A percentile compares a stretch with the other conserved stretches of the same genome.
Conservation (phyloP, 2,329 filamentous ascomycete species). For the Epichloe gansuensis region DNA sequence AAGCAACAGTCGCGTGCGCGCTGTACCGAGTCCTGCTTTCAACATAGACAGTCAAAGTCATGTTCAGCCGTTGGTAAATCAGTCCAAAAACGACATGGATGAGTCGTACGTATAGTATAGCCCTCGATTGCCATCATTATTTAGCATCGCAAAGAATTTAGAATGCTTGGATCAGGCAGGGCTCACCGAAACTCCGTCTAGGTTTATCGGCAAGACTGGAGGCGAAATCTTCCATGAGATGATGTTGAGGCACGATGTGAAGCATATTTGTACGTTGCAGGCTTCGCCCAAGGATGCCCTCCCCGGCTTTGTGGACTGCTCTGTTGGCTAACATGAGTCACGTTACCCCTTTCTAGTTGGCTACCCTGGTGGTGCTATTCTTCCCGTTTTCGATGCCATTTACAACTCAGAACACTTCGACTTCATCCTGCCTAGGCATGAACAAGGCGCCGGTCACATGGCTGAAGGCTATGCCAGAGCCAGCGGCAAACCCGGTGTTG, state of each 20-base stretch:
- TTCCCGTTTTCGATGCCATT: constrained; percentile 96
- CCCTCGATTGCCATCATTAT: constrained; percentile 2
- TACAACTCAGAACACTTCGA: constrained; percentile 97
- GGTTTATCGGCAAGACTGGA: constrained; percentile 87
- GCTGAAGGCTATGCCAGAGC: constrained; percentile 93
- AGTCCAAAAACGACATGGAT: constrained; percentile 53
- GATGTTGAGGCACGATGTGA: constrained; percentile 87
- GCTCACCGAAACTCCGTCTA: constrained; percentile 19
- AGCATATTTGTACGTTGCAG: constrained; percentile 73
- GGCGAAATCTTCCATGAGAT: constrained; percentile 98
- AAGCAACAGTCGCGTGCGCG: constrained; percentile 31
- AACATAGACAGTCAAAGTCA: constrained; percentile 41
- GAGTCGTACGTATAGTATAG: constrained; percentile 66
- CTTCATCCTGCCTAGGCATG: constrained; percentile 88
- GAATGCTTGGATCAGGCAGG: not conserved
- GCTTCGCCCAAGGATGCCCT: not conserved
- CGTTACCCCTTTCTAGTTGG: constrained; percentile 40
- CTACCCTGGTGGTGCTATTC: constrained; percentile 90
- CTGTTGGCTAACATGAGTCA: constrained; percentile 14
- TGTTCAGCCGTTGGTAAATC: constrained; percentile 57
- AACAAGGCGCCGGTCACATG: constrained; percentile 98
- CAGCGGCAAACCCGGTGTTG: constrained; percentile 86
- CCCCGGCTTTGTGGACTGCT: too few species aligned
- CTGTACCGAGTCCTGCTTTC: constrained; percentile 51
- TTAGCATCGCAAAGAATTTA: not conserved